These are phyloP conservation scores for Pseudognaphalium luteoalbum DNA, from an alignment of 129 eudicot species.

Conservation along the genomic window DNA sequence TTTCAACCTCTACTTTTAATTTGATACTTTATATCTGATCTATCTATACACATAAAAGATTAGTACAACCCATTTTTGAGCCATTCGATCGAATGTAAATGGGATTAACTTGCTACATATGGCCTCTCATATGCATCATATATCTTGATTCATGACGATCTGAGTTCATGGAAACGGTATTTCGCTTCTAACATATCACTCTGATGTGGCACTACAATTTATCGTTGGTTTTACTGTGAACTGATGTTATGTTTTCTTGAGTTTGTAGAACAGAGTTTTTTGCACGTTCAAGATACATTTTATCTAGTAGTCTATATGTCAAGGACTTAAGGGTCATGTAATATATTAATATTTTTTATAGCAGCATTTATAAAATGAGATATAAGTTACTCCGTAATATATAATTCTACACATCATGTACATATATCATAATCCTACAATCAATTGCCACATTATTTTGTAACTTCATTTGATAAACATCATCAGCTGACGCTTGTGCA, in stretches of 20 bases:
- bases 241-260: too few relatives aligned
- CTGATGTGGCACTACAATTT: too few relatives aligned
- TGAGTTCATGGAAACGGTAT: too few relatives aligned
- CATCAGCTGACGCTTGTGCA: neutral
- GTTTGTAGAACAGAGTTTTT: too few relatives aligned
- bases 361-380: neutral
- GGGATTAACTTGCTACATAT: neutral
- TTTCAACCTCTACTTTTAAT: neutral
- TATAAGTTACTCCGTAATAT: neutral
- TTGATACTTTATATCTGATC: neutral
- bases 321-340: too few relatives aligned
- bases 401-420: neutral
- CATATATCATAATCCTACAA: slow-evolving; percentile 12
- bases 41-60: neutral
- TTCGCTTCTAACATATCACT: too few relatives aligned
- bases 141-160: too few relatives aligned
- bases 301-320: too few relatives aligned
- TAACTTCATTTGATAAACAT: neutral
- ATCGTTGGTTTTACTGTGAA: too few relatives aligned
- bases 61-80: neutral
- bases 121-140: neutral
- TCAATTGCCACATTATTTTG: neutral
- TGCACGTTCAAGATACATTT: too few relatives aligned
- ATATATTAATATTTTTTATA: too few relatives aligned
- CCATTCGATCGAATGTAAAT: neutral